Percentiles rank a stretch among this genome's conserved stretches.
Conservation (phyloP, 1,284 basidiomycete genomes). For the Cystobasidium pallidum region DNA sequence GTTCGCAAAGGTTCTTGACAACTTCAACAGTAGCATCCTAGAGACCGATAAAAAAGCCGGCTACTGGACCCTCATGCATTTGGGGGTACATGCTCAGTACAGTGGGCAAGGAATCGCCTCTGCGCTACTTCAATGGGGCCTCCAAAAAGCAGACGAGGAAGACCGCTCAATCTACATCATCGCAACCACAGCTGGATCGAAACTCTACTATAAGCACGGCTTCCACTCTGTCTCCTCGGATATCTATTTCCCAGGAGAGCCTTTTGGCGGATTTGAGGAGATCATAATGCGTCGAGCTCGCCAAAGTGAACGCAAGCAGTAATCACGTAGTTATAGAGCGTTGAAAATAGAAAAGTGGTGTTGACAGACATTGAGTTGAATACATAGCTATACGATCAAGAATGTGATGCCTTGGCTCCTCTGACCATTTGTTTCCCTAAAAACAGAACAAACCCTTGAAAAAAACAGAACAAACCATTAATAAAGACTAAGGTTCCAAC, state of each 20-base stretch:
- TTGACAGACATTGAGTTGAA: too few relatives aligned
- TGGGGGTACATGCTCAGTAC: slow-evolving; percentile 26
- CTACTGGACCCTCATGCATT: slow-evolving; percentile 9
- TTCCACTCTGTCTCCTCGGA: slow-evolving; percentile 3
- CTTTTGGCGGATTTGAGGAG: slow-evolving; percentile 8
- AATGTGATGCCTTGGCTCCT: too few relatives aligned
- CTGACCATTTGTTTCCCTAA: too few relatives aligned
- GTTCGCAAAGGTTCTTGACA: not conserved
- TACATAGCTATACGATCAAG: too few relatives aligned
- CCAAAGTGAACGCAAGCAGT: slow-evolving; percentile 4
- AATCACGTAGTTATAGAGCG: too few relatives aligned
- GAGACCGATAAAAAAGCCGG: not conserved
- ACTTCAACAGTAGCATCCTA: slow-evolving; percentile 2
- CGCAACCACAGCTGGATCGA: slow-evolving; percentile 14
- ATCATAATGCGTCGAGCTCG: slow-evolving; percentile 17
- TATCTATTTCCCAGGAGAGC: slow-evolving; percentile 27
- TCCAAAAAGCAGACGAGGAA: slow-evolving; percentile 28
- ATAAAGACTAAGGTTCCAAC: not conserved
- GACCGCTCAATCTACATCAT: slow-evolving; percentile 25
- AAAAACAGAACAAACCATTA: too few relatives aligned
- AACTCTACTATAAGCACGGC: slow-evolving; percentile 24
- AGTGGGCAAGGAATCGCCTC: slow-evolving; percentile 13
- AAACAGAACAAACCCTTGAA: too few relatives aligned
- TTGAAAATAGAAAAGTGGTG: too few relatives aligned
- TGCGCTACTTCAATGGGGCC: slow-evolving; percentile 23